These are phyloP conservation scores for Ustilago vetiveriae DNA, from an alignment of 1,284 basidiomycete species.

Conservation along the genomic window DNA sequence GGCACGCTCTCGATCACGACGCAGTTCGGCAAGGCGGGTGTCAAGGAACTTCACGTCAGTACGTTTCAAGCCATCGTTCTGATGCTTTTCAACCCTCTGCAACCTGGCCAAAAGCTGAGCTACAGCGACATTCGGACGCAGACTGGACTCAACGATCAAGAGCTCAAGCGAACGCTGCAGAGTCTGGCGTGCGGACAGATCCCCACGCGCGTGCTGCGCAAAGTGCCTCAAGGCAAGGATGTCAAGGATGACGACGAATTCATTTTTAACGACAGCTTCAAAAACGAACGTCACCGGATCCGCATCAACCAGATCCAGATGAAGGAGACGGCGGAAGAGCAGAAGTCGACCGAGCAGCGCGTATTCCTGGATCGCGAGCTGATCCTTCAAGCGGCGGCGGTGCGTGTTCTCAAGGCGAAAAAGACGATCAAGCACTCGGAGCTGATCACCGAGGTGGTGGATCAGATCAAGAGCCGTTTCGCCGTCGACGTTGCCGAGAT, in stretches of 20 bases:
- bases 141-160: constrained; percentile 74
- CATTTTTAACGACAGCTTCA: constrained; percentile 82
- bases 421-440: constrained; percentile 62
- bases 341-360: constrained; percentile 79
- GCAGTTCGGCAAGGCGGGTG: constrained; percentile 70
- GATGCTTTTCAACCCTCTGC: constrained; percentile 81
- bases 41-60: constrained; percentile 89
- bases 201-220: constrained; percentile 78
- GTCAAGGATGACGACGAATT: constrained; percentile 82
- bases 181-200: constrained; percentile 91
- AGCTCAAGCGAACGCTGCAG: constrained; percentile 85
- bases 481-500: constrained; percentile 62
- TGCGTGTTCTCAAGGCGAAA: constrained; percentile 65
- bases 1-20: constrained; percentile 58
- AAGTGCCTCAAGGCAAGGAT: constrained; percentile 81
- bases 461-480: constrained; percentile 60
- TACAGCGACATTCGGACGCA: constrained; percentile 77
- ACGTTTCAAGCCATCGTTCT: constrained; percentile 88
- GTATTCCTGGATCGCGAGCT: constrained; percentile 88
- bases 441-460: constrained; percentile 61
- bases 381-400: constrained; percentile 87
- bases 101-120: constrained; percentile 70
- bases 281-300: constrained; percentile 80
- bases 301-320: constrained; percentile 97
- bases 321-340: constrained; percentile 89